A percentile compares a stretch with the other conserved stretches of the same genome.
These are phyloP conservation scores for Emericellopsis terricola DNA, from an alignment of 495 filamentous ascomycete genomes.

Conservation along the genomic window DNA sequence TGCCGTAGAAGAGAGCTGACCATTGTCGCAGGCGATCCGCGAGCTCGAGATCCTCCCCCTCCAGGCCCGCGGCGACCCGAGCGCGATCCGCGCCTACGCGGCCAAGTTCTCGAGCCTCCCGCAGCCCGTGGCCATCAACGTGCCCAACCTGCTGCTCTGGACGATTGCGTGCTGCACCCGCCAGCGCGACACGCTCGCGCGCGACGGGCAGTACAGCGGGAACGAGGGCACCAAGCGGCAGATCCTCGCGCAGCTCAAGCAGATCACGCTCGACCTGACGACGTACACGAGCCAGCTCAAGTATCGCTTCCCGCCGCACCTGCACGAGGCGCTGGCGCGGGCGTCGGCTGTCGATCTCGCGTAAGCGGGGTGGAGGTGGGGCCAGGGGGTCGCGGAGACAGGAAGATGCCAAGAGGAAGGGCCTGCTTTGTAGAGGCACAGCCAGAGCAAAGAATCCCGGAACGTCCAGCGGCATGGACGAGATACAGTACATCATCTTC, in stretches of 20 bases:
- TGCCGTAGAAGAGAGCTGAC: constrained; percentile 6
- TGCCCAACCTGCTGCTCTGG: constrained; percentile 85
- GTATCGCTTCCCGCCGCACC: constrained; percentile 54
- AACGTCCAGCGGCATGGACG: no score
- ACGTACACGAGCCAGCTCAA: constrained; percentile 88
- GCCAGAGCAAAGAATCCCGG: no score
- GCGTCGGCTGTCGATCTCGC: constrained; percentile 45
- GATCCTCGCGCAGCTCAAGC: constrained; percentile 51
- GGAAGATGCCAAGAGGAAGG: no score
- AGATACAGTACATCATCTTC: no score
- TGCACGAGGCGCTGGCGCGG: constrained; percentile 68
- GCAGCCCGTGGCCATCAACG: constrained; percentile 62
- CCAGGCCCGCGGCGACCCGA: constrained; percentile 47
- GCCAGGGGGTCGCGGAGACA: background rate
- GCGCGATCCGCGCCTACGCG: constrained; percentile 53
- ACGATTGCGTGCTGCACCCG: constrained; percentile 66
- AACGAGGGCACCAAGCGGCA: constrained; percentile 45
- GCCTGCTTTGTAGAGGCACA: no score
- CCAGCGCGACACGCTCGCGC: constrained; percentile 48
- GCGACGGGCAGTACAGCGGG: constrained; percentile 44
- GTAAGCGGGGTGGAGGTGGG: background rate
- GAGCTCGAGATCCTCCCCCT: constrained; percentile 61
- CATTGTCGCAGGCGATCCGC: constrained; percentile 43
- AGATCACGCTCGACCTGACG: constrained; percentile 72
- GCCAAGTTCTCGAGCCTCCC: constrained; percentile 58